These are phyloP conservation scores for Purshia tridentata DNA, from an alignment of 306 rosid genomes.

Conservation along the genomic window DNA sequence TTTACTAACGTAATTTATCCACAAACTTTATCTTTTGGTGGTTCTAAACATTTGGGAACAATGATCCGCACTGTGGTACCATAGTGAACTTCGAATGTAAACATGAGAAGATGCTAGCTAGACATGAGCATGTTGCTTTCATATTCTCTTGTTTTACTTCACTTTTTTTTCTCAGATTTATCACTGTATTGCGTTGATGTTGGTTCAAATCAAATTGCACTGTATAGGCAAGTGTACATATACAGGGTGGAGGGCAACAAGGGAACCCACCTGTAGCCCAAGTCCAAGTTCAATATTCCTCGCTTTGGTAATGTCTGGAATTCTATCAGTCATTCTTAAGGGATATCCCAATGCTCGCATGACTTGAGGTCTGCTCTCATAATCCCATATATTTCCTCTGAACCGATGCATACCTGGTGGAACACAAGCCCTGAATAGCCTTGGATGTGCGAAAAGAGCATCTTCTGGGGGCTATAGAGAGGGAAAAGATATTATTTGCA, in stretches of 20 bases:
- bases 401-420: slow-evolving; percentile 97
- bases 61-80: not conserved
- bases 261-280: slow-evolving; percentile 70
- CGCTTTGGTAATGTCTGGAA: slow-evolving; percentile 77
- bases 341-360: slow-evolving; percentile 78
- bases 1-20: not conserved
- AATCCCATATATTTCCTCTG: slow-evolving; percentile 96
- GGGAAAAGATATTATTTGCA: slow-evolving; percentile 32
- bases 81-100: not conserved
- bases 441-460: slow-evolving; percentile 89
- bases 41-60: slow-evolving; percentile 5
- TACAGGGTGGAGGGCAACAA: slow-evolving; percentile 17
- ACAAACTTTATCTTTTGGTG: not conserved
- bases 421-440: slow-evolving; percentile 94
- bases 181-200: not conserved
- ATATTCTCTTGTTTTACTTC: not conserved
- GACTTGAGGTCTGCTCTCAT: slow-evolving; percentile 70
- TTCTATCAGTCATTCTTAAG: slow-evolving; percentile 55
- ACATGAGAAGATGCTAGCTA: not conserved
- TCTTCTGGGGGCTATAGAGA: slow-evolving; percentile 87
- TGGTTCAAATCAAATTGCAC: not conserved
- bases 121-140: not conserved
- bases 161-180: not conserved
- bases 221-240: slow-evolving; percentile 2
- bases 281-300: slow-evolving; percentile 92